These are phyloP conservation scores for Phytophthora lateralis DNA, from an alignment of 352 stramenopile genomes.

Conservation along the genomic window DNA sequence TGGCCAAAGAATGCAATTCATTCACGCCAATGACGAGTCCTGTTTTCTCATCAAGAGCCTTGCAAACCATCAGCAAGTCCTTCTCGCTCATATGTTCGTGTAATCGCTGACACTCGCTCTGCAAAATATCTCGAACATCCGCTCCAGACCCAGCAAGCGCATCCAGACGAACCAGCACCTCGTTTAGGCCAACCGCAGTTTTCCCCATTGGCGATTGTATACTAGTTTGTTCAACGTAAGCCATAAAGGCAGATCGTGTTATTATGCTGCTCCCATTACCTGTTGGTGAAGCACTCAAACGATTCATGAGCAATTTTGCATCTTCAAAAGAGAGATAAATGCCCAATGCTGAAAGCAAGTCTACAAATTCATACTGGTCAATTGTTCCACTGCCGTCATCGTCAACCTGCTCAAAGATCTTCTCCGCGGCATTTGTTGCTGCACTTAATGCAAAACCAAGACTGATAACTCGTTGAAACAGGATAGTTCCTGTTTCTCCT, in stretches of 20 bases:
- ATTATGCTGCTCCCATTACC: conserved; percentile 15
- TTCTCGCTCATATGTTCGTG: conserved; percentile 48
- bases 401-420: conserved; percentile 65
- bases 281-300: conserved; percentile 32
- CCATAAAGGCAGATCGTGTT: conserved; percentile 22
- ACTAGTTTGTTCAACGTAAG: conserved; percentile 25
- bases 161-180: conserved; percentile 35
- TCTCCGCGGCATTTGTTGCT: conserved; percentile 24
- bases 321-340: conserved; percentile 48
- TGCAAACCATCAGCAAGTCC: conserved; percentile 32
- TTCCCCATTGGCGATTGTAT: neutral
- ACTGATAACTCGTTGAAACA: conserved; percentile 58
- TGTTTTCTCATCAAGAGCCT: conserved; percentile 33
- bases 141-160: neutral
- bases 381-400: conserved; percentile 59
- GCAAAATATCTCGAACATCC: conserved; percentile 32
- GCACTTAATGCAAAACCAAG: conserved; percentile 31
- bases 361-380: conserved; percentile 57
- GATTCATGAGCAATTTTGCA: conserved; percentile 51
- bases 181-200: conserved; percentile 1
- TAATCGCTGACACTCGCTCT: conserved; percentile 48
- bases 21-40: conserved; percentile 30
- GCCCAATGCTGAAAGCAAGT: conserved; percentile 46
- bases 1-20: conserved; percentile 46
- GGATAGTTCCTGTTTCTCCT: conserved; percentile 27